Conservation (phyloP, 2,329 filamentous ascomycete species). For the Cytospora leucostoma region DNA sequence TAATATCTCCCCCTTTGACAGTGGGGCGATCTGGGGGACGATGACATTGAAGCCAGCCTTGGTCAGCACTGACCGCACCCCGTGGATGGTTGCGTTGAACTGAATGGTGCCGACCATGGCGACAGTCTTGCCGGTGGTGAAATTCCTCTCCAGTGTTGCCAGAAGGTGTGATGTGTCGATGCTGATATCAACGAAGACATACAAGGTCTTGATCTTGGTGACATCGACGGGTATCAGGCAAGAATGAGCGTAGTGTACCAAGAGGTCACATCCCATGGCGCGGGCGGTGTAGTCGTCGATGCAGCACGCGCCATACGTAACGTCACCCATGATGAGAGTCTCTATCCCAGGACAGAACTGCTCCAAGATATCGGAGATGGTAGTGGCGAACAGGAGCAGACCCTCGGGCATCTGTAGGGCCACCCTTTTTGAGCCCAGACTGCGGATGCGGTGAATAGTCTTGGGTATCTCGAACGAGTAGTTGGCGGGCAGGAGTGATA, state of each 20-base stretch:
- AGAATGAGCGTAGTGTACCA: constrained; percentile 96
- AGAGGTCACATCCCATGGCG: constrained; percentile 87
- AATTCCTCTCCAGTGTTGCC: constrained; percentile 85
- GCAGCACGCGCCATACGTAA: constrained; percentile 97
- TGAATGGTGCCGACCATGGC: constrained; percentile 97
- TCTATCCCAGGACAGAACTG: constrained; percentile 91
- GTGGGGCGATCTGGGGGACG: constrained; percentile 87
- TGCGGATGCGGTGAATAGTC: constrained; percentile 91
- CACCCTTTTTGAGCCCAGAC: constrained; percentile 75
- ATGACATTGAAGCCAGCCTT: constrained; percentile 81
- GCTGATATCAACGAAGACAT: constrained; percentile 97
- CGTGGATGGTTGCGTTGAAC: constrained; percentile 96
- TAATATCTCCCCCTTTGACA: constrained; percentile 93
- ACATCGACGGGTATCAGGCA: constrained; percentile 96
- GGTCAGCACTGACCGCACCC: constrained; percentile 74
- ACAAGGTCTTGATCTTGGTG: constrained; percentile 94
- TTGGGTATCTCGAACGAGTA: constrained; percentile 99
- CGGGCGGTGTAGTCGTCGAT: constrained; percentile 98
- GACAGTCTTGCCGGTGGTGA: constrained; percentile 79
- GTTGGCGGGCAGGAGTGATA: constrained; percentile 85
- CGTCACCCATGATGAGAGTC: constrained; percentile 98
- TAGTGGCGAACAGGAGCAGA: constrained; percentile 91
- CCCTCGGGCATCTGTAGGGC: constrained; percentile 98
- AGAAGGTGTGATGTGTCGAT: constrained; percentile 90
- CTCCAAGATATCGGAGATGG: constrained; percentile 92